Evolutionary conservation across 192 early-diverging fungal species (phyloP).

Genomic region (Dissophora ornata): DNA sequence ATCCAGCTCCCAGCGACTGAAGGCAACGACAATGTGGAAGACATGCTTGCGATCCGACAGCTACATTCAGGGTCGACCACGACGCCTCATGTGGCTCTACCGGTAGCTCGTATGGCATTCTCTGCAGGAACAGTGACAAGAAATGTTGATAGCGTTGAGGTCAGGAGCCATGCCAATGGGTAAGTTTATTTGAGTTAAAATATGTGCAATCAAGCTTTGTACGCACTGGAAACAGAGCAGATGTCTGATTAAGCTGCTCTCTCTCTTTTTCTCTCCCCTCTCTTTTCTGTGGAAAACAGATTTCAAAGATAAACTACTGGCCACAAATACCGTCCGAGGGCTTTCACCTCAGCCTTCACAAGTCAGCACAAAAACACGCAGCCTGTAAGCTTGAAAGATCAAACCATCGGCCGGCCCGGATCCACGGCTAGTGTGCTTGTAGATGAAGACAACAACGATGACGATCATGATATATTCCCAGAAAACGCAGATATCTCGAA

Average conservation of each 20-base stretch:
- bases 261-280: no score
- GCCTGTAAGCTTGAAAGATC: constrained; percentile 17
- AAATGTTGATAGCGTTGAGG: background rate
- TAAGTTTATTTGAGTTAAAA: constrained; percentile 5
- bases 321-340: constrained; percentile 30
- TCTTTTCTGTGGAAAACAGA: constrained; percentile 13
- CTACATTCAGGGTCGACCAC: no score
- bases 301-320: constrained; percentile 18
- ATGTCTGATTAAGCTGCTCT: background rate
- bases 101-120: background rate
- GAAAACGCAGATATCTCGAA: constrained; percentile 5
- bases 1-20: constrained; percentile 4
- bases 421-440: constrained; percentile 8
- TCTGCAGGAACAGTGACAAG: background rate
- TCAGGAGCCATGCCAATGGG: constrained; percentile 5
- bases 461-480: constrained; percentile 18
- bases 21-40: no score
- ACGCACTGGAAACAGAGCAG: background rate
- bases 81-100: background rate
- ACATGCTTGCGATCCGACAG: no score
- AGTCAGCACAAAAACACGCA: constrained; percentile 22
- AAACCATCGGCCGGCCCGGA: constrained; percentile 18
- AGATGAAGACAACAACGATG: constrained; percentile 13
- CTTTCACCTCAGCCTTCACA: constrained; percentile 28
- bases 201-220: constrained; percentile 1